Base-by-base conservation (phyloP, 2,329 filamentous ascomycete species). In the Aspergillaceae sp. region DNA sequence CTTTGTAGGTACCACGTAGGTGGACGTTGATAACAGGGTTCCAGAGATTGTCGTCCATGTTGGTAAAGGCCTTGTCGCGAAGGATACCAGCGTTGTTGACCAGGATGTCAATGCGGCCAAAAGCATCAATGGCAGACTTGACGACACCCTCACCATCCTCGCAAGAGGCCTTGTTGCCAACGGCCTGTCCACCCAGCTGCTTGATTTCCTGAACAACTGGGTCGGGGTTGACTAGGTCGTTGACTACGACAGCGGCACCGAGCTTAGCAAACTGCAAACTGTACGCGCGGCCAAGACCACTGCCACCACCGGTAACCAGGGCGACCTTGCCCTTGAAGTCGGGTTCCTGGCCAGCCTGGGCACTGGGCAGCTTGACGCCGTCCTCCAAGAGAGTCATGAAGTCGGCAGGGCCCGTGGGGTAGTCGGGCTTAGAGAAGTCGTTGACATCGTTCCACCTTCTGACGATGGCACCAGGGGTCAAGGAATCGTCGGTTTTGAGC, bases 71-170 rank as follows among this genome's bases (percentile, higher is more conserved):
- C 81, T 96, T 97, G 76, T 98, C 92, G 42, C 92, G 84, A 45
- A 98, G 82, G 58, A 98, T 98, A 62, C 92, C 92, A 44, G 92
- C 92, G 63, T 98, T 98, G 82, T 98, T 98, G 75, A 98, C 79
- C 53, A 98, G 71, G 52, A 98, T 90, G 64, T 98, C 92, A 59
- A 98, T 79, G 59, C 92, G 87, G 59, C 92, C 92, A 66, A 86
- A 97, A 36, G 85, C 83, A 63, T 97, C 91, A 60, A 98, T 94
- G 46, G 91, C 91, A 48, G 80, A 83, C 78, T 96, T 94, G 59
- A 98, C 83, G 41, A 97, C 87, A 35, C 78, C 78, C 46, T 96
- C 90, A 41, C 92, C 92, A 50, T 98, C 88, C 67, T 95, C 87
- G 49, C 90, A 90, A 42, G 87, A 94, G 48, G 87, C 88, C 75